phyloP scores from a whole-genome alignment of 768 basidiomycete genomes.

The Rhodotorula paludigena region DNA sequence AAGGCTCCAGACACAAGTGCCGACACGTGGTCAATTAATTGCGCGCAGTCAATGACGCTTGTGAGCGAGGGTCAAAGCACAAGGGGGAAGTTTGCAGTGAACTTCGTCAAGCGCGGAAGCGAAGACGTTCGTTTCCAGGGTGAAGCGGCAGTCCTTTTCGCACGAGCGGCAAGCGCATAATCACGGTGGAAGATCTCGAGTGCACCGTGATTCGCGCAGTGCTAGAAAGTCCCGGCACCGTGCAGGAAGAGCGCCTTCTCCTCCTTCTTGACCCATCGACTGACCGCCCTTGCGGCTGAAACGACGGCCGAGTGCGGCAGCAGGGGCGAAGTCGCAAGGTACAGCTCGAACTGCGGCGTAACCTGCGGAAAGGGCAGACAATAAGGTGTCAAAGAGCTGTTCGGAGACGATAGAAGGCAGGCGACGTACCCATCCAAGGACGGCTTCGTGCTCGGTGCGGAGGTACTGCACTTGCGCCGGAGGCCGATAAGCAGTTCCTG shows the following conservation, averaged over 20 bases:
- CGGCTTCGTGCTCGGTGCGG: constrained; percentile 74
- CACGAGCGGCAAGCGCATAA: too few relatives aligned
- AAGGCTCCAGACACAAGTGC: too few relatives aligned
- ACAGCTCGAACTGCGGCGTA: constrained; percentile 88
- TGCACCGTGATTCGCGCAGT: too few relatives aligned
- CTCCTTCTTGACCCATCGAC: constrained; percentile 85
- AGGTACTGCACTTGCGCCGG: constrained; percentile 82
- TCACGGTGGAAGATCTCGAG: too few relatives aligned
- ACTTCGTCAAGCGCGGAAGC: too few relatives aligned
- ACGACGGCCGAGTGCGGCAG: constrained; percentile 84
- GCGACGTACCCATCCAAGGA: constrained; percentile 83
- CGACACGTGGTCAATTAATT: too few relatives aligned
- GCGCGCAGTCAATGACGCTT: too few relatives aligned
- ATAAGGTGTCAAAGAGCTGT: background rate
- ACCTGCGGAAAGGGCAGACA: constrained; percentile 54
- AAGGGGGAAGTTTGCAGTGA: too few relatives aligned
- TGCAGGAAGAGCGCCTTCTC: constrained; percentile 73
- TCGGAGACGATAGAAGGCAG: background rate
- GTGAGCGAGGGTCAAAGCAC: too few relatives aligned
- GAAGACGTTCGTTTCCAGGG: too few relatives aligned
- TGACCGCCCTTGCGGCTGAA: constrained; percentile 80
- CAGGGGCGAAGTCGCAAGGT: constrained; percentile 71
- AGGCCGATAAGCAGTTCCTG: constrained; percentile 48
- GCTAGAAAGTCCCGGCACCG: constrained; percentile 13
- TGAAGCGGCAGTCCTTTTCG: too few relatives aligned